These are phyloP conservation scores for Flaveria trinervia DNA, from an alignment of 129 eudicot species.

Conservation along the genomic window DNA sequence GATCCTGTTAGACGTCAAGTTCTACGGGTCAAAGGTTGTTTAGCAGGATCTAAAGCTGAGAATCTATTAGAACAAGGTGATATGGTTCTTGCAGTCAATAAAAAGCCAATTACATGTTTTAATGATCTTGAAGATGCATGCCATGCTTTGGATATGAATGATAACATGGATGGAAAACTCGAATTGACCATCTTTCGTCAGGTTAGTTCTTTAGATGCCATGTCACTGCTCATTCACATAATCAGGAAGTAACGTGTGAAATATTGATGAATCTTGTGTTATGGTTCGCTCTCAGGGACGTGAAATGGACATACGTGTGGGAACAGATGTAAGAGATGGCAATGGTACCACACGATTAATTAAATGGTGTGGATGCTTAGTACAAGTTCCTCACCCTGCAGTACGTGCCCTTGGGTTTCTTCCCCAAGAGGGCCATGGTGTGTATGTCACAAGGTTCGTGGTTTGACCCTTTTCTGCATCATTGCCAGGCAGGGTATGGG, in stretches of 20 bases:
- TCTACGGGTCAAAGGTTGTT: slow-evolving; percentile 87
- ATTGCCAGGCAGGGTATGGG: neutral
- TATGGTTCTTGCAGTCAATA: slow-evolving; percentile 85
- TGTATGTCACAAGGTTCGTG: slow-evolving; percentile 73
- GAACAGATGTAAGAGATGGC: slow-evolving; percentile 95
- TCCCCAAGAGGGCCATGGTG: slow-evolving; percentile 93
- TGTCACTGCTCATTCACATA: neutral
- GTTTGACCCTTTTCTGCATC: neutral
- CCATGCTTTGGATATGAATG: slow-evolving; percentile 59
- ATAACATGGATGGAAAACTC: slow-evolving; percentile 58
- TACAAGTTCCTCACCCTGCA: slow-evolving; percentile 85
- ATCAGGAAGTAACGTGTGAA: neutral
- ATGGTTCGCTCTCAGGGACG: slow-evolving; percentile 56
- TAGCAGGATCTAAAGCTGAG: slow-evolving; percentile 89
- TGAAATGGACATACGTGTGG: slow-evolving; percentile 74
- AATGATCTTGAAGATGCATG: slow-evolving; percentile 91
- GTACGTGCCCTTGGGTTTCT: slow-evolving; percentile 95
- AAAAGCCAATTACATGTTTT: slow-evolving; percentile 82
- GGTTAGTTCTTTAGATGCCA: slow-evolving; percentile 31
- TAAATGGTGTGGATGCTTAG: slow-evolving; percentile 92
- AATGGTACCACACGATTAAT: slow-evolving; percentile 84
- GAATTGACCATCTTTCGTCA: slow-evolving; percentile 79
- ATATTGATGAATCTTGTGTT: slow-evolving; percentile 9
- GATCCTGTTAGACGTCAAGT: slow-evolving; percentile 95
- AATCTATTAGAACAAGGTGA: slow-evolving; percentile 85